A percentile compares a stretch with the other conserved stretches of the same genome.
phyloP scores from a whole-genome alignment of 2,329 filamentous ascomycete genomes.

The Proliferodiscus dingleyae region DNA sequence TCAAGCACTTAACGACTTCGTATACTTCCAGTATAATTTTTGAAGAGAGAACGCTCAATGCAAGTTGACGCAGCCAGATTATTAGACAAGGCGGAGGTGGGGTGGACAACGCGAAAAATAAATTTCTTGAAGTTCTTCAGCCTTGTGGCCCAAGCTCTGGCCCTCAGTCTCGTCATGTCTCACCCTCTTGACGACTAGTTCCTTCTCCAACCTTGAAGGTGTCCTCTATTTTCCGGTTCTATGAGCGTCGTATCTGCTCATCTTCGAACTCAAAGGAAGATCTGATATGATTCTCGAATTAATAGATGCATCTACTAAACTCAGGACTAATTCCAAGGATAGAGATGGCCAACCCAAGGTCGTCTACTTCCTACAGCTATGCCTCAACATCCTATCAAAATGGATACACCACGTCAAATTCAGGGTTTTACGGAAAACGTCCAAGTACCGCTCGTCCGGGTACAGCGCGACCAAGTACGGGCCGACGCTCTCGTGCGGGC shows the following conservation, averaged over 20 bases:
- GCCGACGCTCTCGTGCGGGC: constrained; percentile 26
- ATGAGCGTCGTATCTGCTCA: too few relatives aligned
- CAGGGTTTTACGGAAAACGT: constrained; percentile 21
- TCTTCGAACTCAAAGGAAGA: too few relatives aligned
- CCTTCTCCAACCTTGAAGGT: too few relatives aligned
- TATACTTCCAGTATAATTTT: too few relatives aligned
- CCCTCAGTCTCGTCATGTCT: not conserved
- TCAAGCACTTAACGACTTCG: too few relatives aligned
- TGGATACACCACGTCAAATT: constrained; percentile 27
- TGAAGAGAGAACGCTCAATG: too few relatives aligned
- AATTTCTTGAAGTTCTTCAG: constrained; percentile 20
- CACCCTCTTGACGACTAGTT: not conserved
- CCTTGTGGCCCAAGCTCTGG: constrained; percentile 21
- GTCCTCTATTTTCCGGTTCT: too few relatives aligned
- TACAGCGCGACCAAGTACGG: constrained; percentile 29
- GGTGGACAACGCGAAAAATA: constrained; percentile 10
- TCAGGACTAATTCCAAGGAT: not conserved
- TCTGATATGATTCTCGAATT: too few relatives aligned
- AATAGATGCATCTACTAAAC: constrained; percentile 1
- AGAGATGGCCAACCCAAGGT: constrained; percentile 17
- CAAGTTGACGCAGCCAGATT: not conserved
- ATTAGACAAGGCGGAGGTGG: not conserved
- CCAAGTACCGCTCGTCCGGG: constrained; percentile 24
- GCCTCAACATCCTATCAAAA: constrained; percentile 24
- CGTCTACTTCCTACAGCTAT: constrained; percentile 25